Evolutionary conservation across 2,329 filamentous ascomycete genomes (phyloP).

Genomic region (Ophiostoma ips): DNA sequence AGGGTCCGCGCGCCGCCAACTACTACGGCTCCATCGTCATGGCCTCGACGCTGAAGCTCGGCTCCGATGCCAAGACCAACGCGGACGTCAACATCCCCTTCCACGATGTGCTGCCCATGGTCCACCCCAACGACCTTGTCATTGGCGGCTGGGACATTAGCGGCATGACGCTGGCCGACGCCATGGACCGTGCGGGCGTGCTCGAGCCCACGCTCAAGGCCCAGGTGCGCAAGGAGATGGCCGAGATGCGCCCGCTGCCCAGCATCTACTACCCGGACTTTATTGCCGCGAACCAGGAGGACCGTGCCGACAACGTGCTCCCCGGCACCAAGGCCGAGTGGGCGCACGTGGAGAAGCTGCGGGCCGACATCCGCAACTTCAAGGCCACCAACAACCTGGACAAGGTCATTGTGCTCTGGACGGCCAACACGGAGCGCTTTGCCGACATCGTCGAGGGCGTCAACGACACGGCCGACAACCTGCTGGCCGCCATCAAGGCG

Average conservation of each 20-base stretch:
- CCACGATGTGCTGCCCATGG: slow-evolving; percentile 87
- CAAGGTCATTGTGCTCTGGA: slow-evolving; percentile 97
- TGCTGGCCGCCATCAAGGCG: slow-evolving; percentile 71
- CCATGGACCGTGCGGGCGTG: slow-evolving; percentile 92
- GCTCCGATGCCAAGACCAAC: slow-evolving; percentile 67
- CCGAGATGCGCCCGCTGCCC: slow-evolving; percentile 72
- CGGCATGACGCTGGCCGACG: slow-evolving; percentile 69
- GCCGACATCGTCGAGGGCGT: slow-evolving; percentile 76
- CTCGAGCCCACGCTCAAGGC: slow-evolving; percentile 90
- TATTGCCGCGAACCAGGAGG: slow-evolving; percentile 96
- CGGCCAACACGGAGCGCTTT: slow-evolving; percentile 96
- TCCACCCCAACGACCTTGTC: slow-evolving; percentile 89
- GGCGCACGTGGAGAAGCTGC: slow-evolving; percentile 85
- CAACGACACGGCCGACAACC: slow-evolving; percentile 93
- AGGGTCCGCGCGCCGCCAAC: slow-evolving; percentile 73
- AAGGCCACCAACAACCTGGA: slow-evolving; percentile 73
- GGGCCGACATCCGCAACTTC: slow-evolving; percentile 88
- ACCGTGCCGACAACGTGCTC: slow-evolving; percentile 83
- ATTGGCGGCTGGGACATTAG: slow-evolving; percentile 98
- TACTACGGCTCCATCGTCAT: slow-evolving; percentile 98
- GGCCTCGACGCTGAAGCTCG: slow-evolving; percentile 94
- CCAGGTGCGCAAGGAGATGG: slow-evolving; percentile 86
- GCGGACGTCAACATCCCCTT: slow-evolving; percentile 95
- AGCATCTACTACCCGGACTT: slow-evolving; percentile 99
- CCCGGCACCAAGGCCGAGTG: slow-evolving; percentile 69